Evolutionary conservation across 2,329 filamentous ascomycete species (phyloP).

Genomic region (Ambrosiella cleistominuta): DNA sequence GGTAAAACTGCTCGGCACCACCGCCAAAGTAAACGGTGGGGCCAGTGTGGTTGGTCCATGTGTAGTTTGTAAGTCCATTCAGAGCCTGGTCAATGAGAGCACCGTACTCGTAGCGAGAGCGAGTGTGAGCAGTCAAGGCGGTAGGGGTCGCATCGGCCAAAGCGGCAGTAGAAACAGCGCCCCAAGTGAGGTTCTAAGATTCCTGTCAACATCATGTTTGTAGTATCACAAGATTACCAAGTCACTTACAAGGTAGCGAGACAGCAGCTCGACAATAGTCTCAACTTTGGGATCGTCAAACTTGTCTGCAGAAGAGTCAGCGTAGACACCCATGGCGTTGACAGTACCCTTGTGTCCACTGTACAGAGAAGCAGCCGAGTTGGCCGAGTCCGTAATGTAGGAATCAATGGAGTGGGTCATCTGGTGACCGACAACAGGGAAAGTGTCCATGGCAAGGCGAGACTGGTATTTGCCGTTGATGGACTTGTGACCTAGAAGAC

Average conservation of each 20-base stretch:
- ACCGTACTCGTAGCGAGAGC: constrained; percentile 50
- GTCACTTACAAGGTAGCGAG: constrained; percentile 45
- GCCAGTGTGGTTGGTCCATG: constrained; percentile 57
- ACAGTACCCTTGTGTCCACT: constrained; percentile 70
- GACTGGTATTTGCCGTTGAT: constrained; percentile 74
- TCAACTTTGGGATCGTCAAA: constrained; percentile 81
- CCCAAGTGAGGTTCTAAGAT: constrained; percentile 34
- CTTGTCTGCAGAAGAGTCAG: constrained; percentile 51
- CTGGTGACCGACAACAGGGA: constrained; percentile 72
- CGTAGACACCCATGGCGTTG: constrained; percentile 64
- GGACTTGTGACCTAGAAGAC: constrained; percentile 63
- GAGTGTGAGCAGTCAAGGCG: constrained; percentile 55
- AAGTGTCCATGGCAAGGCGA: constrained; percentile 60
- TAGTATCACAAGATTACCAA: constrained; percentile 19
- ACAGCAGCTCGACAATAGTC: constrained; percentile 62
- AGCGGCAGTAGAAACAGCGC: constrained; percentile 62
- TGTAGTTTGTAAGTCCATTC: constrained; percentile 61
- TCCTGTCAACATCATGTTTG: not conserved
- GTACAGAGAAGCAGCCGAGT: constrained; percentile 67
- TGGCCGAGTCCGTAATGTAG: constrained; percentile 76
- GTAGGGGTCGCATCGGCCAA: constrained; percentile 70
- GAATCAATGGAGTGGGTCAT: constrained; percentile 77
- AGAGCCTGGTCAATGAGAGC: constrained; percentile 60
- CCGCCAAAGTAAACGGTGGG: constrained; percentile 71
- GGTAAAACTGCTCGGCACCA: constrained; percentile 65